Base-by-base conservation (phyloP, 2,329 filamentous ascomycete species). In the Cladosporium phlei region DNA sequence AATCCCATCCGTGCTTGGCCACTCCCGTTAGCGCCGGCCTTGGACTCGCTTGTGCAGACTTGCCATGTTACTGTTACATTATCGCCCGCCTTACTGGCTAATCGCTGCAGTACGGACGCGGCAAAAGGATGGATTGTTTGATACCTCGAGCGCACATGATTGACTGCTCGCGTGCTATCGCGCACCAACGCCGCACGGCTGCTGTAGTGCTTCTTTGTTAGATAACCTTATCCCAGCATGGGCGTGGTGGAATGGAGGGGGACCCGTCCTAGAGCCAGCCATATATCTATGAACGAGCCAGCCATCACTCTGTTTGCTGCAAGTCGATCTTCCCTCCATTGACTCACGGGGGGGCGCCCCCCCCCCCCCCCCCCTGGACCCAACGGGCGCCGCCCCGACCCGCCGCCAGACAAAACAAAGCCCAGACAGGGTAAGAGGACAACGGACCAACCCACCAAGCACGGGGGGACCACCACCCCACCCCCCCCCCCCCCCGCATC, bases 81-180 rank as follows among this genome's bases (percentile, higher is more conserved):
- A 11, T 14, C 42, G 28, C 32, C 24, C 32, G 32, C 32, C 29
- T 45, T 14, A 45, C 32, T 45, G 42, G 42, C 19, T 37, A 24
- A 7, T 21, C 9, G 14, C 32, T 16, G 42, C 20, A 22, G 37
- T 45, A 45, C 42, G 42, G 29, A 25, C 42, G 20, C 32, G 42
- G 42, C 32, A 28, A 17, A 45, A n/a, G n/a, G n/a, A n/a, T n/a
- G 42, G 42, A 45, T 45, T 22, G 16, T 37, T 21, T 29, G 32
- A 45, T 45, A 45, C 42, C 25, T 16, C 7, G 22, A 29, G 24
- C n/a, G 22, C 42, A 29, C 22, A 28, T 45, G 42, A 45, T 45
- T 45, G 42, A 35, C 33, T 35, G 42, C 42, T 45, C 42, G 42
- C 42, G 32, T 45, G 42, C 42, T 45, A 45, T 45, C 42, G 33